These are phyloP conservation scores for Parietichytrium sp. DNA, from an alignment of 108 stramenopile genomes.

Conservation along the genomic window DNA sequence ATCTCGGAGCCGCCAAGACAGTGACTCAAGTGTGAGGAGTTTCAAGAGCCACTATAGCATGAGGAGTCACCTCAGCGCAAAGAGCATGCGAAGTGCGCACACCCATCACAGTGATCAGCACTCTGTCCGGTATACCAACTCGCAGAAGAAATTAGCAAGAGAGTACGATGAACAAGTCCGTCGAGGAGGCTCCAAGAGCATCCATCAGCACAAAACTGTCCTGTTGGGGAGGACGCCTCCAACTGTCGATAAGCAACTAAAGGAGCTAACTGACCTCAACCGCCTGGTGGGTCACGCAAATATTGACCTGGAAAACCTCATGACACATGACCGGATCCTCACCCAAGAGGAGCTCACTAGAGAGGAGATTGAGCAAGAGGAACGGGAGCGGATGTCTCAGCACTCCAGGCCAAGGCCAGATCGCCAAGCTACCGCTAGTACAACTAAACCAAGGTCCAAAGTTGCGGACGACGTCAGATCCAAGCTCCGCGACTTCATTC, in stretches of 20 bases:
- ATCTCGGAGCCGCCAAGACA: too few relatives aligned
- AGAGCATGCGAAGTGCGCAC: too few relatives aligned
- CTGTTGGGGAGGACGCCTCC: background rate
- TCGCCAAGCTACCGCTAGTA: background rate
- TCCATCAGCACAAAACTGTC: slow-evolving; percentile 29
- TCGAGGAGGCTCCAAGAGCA: background rate
- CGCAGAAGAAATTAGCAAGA: background rate
- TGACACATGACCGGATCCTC: background rate
- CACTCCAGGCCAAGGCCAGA: background rate
- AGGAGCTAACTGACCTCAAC: slow-evolving; percentile 27
- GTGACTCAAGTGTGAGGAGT: too few relatives aligned
- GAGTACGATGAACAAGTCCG: slow-evolving; percentile 26
- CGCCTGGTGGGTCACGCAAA: background rate
- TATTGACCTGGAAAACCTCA: background rate
- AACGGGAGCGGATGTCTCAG: background rate
- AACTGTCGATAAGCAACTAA: slow-evolving; percentile 6
- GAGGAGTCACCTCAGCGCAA: too few relatives aligned
- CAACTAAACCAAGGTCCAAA: background rate
- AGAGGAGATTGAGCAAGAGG: background rate
- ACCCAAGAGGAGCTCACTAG: too few relatives aligned
- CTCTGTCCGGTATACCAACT: too few relatives aligned
- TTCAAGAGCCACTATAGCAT: too few relatives aligned
- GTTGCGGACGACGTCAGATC: slow-evolving; percentile 2
- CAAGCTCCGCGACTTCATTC: background rate
- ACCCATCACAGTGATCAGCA: too few relatives aligned